Evolutionary conservation across 805 yeast genomes (phyloP).

Genomic region (Tetrapisispora nanseiensis): DNA sequence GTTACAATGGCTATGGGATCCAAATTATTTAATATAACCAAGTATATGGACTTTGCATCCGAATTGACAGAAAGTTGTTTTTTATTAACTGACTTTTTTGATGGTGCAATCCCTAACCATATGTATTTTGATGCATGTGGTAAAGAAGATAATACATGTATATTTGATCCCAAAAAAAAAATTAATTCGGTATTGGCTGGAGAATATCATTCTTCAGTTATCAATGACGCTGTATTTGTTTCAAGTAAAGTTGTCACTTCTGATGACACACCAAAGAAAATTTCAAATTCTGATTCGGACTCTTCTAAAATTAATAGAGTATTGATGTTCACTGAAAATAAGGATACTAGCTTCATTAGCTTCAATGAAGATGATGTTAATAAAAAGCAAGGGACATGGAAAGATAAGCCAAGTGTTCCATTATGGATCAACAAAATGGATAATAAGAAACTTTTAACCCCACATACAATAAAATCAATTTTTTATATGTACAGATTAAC

Average conservation of each 20-base stretch:
- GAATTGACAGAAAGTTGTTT: constrained; percentile 42
- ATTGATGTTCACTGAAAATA: neutral
- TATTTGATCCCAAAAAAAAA: constrained; percentile 14
- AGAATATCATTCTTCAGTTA: constrained; percentile 4
- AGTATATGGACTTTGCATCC: constrained; percentile 32
- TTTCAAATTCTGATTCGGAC: neutral
- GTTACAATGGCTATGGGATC: constrained; percentile 44
- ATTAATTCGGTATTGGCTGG: constrained; percentile 16
- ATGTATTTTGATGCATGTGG: constrained; percentile 13
- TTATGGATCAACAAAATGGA: constrained; percentile 28
- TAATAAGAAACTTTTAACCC: constrained; percentile 40
- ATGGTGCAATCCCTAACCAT: constrained; percentile 28
- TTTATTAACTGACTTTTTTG: constrained; percentile 33
- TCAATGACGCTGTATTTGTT: neutral
- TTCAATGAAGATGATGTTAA: constrained; percentile 8
- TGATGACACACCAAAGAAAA: constrained; percentile 2
- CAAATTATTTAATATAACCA: constrained; percentile 30
- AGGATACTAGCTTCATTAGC: neutral
- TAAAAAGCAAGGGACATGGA: constrained; percentile 9
- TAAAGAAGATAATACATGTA: constrained; percentile 4
- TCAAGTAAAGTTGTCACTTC: constrained; percentile 4
- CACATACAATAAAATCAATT: constrained; percentile 54
- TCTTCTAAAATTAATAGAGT: neutral
- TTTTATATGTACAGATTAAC: constrained; percentile 51
- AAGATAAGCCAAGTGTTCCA: constrained; percentile 26